phyloP scores from a whole-genome alignment of 805 yeast species.

The Komagataella ulmi region DNA sequence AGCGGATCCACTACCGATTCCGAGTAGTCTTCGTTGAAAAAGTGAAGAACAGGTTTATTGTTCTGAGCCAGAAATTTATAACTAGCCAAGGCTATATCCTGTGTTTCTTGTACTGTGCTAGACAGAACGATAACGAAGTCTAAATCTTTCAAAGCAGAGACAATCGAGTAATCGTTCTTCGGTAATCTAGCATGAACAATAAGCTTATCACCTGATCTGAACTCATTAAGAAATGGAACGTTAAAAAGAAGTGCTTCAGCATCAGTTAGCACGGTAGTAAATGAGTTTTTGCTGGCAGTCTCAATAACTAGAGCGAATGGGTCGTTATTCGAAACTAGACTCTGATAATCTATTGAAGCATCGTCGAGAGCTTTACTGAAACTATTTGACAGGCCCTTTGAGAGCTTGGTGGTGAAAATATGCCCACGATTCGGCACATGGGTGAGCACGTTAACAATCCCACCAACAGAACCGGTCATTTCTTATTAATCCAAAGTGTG shows the following conservation, averaged over 20 bases:
- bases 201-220: constrained; percentile 20
- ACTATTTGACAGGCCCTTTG: constrained; percentile 25
- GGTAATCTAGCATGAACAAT: constrained; percentile 50
- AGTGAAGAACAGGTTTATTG: constrained; percentile 56
- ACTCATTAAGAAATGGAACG: constrained; percentile 40
- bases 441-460: not conserved
- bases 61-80: constrained; percentile 37
- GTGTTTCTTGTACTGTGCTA: constrained; percentile 39
- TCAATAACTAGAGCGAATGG: constrained; percentile 33
- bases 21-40: constrained; percentile 23
- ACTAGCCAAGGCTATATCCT: constrained; percentile 42
- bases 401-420: constrained; percentile 31
- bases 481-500: not conserved
- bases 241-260: constrained; percentile 41
- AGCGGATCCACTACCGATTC: constrained; percentile 5
- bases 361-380: constrained; percentile 13
- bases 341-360: constrained; percentile 8
- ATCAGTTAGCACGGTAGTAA: constrained; percentile 32
- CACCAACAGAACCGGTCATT: not conserved
- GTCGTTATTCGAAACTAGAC: constrained; percentile 33
- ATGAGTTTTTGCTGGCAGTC: constrained; percentile 14
- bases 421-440: constrained; percentile 9
- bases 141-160: constrained; percentile 64
- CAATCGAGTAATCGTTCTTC: constrained; percentile 51
- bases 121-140: constrained; percentile 56